These are phyloP conservation scores for Flaveria bidentis DNA, from an alignment of 129 eudicot species.

Conservation along the genomic window DNA sequence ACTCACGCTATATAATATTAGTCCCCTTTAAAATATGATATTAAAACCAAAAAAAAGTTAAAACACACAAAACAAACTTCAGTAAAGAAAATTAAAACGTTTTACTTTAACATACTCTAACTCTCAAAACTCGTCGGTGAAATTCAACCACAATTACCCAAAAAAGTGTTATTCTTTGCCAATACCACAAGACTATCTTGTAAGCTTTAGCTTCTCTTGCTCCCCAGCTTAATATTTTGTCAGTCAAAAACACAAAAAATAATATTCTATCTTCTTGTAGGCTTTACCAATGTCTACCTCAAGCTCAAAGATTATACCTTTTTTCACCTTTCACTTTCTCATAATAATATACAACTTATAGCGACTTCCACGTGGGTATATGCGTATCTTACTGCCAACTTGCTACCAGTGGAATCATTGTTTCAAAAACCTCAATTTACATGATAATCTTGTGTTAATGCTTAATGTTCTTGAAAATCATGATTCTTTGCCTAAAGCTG, in stretches of 20 bases:
- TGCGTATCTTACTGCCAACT: conserved; percentile 30
- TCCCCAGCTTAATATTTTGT: conserved; percentile 8
- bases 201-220: conserved; percentile 27
- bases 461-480: conserved; percentile 24
- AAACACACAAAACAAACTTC: too few relatives aligned
- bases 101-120: too few relatives aligned
- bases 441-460: conserved; percentile 1
- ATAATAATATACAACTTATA: not conserved
- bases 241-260: not conserved
- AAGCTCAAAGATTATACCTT: too few relatives aligned
- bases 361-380: conserved; percentile 35
- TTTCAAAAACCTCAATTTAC: conserved; percentile 23
- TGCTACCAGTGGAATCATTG: conserved; percentile 31
- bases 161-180: conserved; percentile 33
- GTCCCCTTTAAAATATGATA: too few relatives aligned
- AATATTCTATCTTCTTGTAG: conserved; percentile 29
- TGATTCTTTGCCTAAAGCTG: conserved; percentile 32
- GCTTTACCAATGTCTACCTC: not conserved
- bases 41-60: too few relatives aligned
- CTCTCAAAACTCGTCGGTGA: not conserved
- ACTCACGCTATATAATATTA: too few relatives aligned
- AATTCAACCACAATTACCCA: not conserved
- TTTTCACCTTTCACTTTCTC: too few relatives aligned
- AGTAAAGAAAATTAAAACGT: too few relatives aligned
- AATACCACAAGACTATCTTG: conserved; percentile 19